phyloP scores from a whole-genome alignment of 2,329 filamentous ascomycete species.

The Colletotrichum sp. region DNA sequence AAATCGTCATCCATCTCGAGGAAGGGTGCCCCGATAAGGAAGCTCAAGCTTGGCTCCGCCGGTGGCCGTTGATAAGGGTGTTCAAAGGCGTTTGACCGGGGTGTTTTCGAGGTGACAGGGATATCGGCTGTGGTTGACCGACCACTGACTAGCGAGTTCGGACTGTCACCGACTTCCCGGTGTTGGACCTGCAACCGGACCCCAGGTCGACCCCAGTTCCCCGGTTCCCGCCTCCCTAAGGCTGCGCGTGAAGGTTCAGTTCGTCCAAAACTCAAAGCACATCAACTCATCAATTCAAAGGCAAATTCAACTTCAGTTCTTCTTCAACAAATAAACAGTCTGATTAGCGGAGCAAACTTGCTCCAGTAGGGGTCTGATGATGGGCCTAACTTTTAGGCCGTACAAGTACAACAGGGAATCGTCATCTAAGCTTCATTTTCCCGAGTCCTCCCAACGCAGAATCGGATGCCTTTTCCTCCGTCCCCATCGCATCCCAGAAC shows the following conservation, averaged over 20 bases:
- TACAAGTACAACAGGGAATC: constrained; percentile 13
- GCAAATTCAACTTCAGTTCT: not conserved
- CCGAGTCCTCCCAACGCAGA: not conserved
- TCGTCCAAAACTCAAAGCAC: not conserved
- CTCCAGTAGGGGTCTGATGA: not conserved
- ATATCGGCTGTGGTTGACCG: not conserved
- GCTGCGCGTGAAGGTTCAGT: not conserved
- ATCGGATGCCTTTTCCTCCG: not conserved
- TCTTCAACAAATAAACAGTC: not conserved
- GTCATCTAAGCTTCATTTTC: not conserved
- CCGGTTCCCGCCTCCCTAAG: not conserved
- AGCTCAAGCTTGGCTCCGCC: constrained; percentile 7
- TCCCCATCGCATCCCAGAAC: not conserved
- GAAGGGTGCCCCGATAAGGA: constrained; percentile 10
- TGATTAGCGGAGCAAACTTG: constrained; percentile 1
- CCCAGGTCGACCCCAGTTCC: not conserved
- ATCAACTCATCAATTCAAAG: not conserved
- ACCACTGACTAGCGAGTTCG: not conserved
- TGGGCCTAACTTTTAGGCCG: not conserved
- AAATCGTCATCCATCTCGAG: constrained; percentile 18
- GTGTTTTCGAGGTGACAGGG: not conserved
- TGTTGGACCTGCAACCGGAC: not conserved
- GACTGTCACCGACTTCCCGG: constrained; percentile 1
- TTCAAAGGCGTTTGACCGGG: not conserved
- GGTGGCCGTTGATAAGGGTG: constrained; percentile 4